Evolutionary conservation across 2,329 filamentous ascomycete species (phyloP).

Genomic region (Berkeleyomyces rouxiae): DNA sequence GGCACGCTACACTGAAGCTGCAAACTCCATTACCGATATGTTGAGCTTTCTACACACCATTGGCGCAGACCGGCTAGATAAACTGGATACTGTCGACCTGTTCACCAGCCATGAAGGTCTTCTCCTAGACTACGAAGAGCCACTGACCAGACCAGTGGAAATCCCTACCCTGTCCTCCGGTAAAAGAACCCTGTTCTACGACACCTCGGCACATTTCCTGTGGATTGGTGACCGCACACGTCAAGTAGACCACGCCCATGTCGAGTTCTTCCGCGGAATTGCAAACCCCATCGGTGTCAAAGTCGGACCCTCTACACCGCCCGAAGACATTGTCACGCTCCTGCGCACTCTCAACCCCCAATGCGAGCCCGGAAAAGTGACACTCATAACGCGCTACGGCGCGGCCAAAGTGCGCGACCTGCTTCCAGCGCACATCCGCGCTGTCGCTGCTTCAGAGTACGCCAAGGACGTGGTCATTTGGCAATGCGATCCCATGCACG

Average conservation of each 20-base stretch:
- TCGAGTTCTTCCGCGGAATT: slow-evolving; percentile 94
- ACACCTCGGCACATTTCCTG: slow-evolving; percentile 90
- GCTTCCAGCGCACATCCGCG: slow-evolving; percentile 72
- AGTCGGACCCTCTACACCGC: slow-evolving; percentile 72
- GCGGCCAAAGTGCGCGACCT: slow-evolving; percentile 57
- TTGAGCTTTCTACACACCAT: slow-evolving; percentile 89
- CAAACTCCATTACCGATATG: slow-evolving; percentile 74
- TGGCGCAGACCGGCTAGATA: slow-evolving; percentile 68
- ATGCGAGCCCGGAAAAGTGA: slow-evolving; percentile 79
- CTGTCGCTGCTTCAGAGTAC: slow-evolving; percentile 65
- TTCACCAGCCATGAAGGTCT: slow-evolving; percentile 93
- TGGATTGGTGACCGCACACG: slow-evolving; percentile 97
- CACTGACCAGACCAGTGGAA: slow-evolving; percentile 60
- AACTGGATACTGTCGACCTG: slow-evolving; percentile 81
- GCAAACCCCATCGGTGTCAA: slow-evolving; percentile 95
- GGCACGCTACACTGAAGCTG: slow-evolving; percentile 70
- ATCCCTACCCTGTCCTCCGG: slow-evolving; percentile 36
- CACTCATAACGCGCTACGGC: slow-evolving; percentile 89
- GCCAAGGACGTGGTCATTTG: slow-evolving; percentile 52
- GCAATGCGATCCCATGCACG: slow-evolving; percentile 99
- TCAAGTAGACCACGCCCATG: slow-evolving; percentile 81
- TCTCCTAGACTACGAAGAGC: slow-evolving; percentile 85
- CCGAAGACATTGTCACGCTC: slow-evolving; percentile 57
- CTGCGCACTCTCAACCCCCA: slow-evolving; percentile 73
- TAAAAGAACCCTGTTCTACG: slow-evolving; percentile 40